A percentile compares a stretch with the other conserved stretches of the same genome.
Conservation (phyloP, 768 basidiomycete species). For the Mycena amicta region DNA sequence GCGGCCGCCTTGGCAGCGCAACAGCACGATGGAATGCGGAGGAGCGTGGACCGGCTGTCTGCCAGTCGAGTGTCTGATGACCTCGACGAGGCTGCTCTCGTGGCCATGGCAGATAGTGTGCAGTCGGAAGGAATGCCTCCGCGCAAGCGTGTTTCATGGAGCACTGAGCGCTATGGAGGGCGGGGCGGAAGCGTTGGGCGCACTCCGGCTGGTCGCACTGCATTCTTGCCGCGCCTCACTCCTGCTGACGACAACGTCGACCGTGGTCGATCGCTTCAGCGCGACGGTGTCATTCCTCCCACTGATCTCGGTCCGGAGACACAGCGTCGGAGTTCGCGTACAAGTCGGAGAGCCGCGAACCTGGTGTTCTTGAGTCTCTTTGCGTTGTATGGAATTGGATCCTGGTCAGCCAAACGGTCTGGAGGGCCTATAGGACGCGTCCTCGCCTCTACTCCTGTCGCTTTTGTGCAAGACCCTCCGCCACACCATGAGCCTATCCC, state of each 20-base stretch:
- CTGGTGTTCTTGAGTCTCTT: constrained; percentile 84
- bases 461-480: constrained; percentile 5
- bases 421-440: constrained; percentile 50
- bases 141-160: constrained; percentile 69
- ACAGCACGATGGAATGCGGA: constrained; percentile 48
- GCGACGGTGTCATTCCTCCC: constrained; percentile 33
- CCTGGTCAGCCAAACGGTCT: constrained; percentile 39
- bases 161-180: constrained; percentile 50
- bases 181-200: constrained; percentile 52
- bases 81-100: constrained; percentile 53
- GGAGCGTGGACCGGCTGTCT: constrained; percentile 12
- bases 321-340: constrained; percentile 53
- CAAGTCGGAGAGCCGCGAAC: constrained; percentile 69
- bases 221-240: constrained; percentile 39
- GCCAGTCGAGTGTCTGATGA: constrained; percentile 30
- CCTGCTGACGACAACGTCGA: constrained; percentile 35
- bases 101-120: constrained; percentile 72
- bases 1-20: constrained; percentile 72
- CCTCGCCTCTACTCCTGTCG: constrained; percentile 31
- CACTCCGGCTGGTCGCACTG: constrained; percentile 33
- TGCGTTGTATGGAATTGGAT: constrained; percentile 70
- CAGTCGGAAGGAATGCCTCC: constrained; percentile 67
- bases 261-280: constrained; percentile 50
- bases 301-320: constrained; percentile 28
- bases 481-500: constrained; percentile 24